A percentile compares a stretch with the other conserved stretches of the same genome.
These are phyloP conservation scores for Angomonas ambiguus DNA, from an alignment of 208 protist species.

Conservation along the genomic window DNA sequence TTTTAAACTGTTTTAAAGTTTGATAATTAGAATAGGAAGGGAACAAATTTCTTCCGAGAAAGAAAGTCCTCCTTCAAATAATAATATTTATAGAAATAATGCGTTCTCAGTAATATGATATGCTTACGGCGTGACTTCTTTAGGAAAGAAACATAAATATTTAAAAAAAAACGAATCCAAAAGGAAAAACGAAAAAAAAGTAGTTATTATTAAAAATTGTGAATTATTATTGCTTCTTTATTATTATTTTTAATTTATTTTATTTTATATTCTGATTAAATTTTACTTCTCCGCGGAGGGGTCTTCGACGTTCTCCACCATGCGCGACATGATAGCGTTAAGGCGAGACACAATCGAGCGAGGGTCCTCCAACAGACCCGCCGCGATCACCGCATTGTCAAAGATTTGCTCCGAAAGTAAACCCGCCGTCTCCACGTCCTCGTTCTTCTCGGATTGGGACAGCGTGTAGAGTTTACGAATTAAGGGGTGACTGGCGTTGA, in stretches of 20 bases:
- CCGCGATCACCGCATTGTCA: conserved; percentile 91
- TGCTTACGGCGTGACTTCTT: conserved; percentile 1
- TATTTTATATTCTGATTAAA: conserved; percentile 10
- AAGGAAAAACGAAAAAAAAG: not conserved
- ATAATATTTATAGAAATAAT: conserved; percentile 16
- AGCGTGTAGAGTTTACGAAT: conserved; percentile 91
- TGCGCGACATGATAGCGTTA: conserved; percentile 88
- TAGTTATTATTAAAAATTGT: conserved; percentile 4
- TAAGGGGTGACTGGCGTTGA: conserved; percentile 89
- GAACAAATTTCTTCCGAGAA: not conserved
- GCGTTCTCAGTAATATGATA: not conserved
- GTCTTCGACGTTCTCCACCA: conserved; percentile 86
- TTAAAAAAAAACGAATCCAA: not conserved
- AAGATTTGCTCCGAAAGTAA: conserved; percentile 90
- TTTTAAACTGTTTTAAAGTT: not conserved
- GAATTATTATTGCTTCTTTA: not conserved
- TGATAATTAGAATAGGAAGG: not conserved
- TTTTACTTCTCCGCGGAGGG: conserved; percentile 75
- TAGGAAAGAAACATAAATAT: not conserved
- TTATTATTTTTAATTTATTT: conserved; percentile 11
- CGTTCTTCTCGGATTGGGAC: conserved; percentile 58
- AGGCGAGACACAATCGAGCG: conserved; percentile 86
- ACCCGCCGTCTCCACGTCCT: conserved; percentile 80
- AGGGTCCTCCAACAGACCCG: conserved; percentile 90
- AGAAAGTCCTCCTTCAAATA: conserved; percentile 6